Evolutionary conservation across 2,329 filamentous ascomycete species (phyloP), one percentile per base, ranked within the genome.

Genomic region (Fusarium buxicola): DNA sequence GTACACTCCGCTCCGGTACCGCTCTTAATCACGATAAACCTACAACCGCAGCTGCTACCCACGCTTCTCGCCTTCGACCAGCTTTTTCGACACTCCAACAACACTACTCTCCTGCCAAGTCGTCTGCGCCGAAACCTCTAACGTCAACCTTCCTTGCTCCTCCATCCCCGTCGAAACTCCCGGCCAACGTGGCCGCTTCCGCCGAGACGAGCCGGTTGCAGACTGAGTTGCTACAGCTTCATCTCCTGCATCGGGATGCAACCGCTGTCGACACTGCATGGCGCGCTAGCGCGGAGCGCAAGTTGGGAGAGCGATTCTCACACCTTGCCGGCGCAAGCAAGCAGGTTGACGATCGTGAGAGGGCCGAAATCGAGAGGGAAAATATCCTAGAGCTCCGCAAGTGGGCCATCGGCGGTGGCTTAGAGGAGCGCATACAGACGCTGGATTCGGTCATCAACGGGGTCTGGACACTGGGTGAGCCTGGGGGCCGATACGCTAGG

Each of bases 21-120:
- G 44, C 55, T 11, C 50, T 56, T 8, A 53, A 25, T 65, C 60
- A 58, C 68, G 69, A 52, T 49, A 68, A 56, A 40, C 55, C 60
- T 5, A 45, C 63, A 21, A 45, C 55, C 32, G 60, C 66, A 35
- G 55, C 68, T 13, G 32, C 53, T 27, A 30, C 62, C 47, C 28
- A 41, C 21, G 51, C 60, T 43, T 73, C 76, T 15, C 73, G 76
- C n/a, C 75, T 77, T 24, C 82, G 82, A 8, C 85, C 86, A 0
- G 77, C 82, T 41, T 90, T 90, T 74, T 84, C 80, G 43, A 89
- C 84, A 1, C 81, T 86, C 34, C 87, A 90, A 65, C 87, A 90
- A 65, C 86, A 90, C 75, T 90, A 85, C 76, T 88, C 86, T 25
- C 88, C 89, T 0, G 84, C 84, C 39, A 89, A 89, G 69, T 80